Evolutionary conservation across 108 stramenopile species (phyloP), one percentile per base, ranked within the genome.

Genomic region (Cylindrotheca closterium): DNA sequence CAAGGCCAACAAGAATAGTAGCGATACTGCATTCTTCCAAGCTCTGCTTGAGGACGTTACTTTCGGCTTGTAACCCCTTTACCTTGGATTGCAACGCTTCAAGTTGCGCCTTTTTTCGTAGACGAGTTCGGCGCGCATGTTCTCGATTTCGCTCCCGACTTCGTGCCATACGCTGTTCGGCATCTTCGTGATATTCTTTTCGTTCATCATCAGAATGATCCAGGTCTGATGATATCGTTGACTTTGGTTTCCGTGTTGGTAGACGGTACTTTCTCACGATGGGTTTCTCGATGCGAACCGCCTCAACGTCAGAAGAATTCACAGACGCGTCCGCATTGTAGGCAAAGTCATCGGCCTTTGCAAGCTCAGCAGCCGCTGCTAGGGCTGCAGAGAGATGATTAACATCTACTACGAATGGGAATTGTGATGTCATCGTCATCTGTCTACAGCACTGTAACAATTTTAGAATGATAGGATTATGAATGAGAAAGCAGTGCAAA

Each of bases 101-200:
- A 50, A 96, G 67, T 61, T 93, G 93, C 33, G 77, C 84, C 80
- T 96, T 96, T 78, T 96, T 96, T 34, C 96, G 77, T 32, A 90
- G 67, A 30, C 96, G 63, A 0, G 96, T 96, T 47, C 85, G 77
- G 28, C 93, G 85, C 15, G 96, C 96, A 61, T 96, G 96, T 64
- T 95, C 91, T 28, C 92, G 91, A 70, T 96, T 96, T 25, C 96
- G 85, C 65, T 96, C 96, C 17, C 96, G 76, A 60, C 84, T 87
- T 28, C 84, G 76, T 51, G 75, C 75, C 21, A 80, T 50, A 33
- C 83, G 78, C 5, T 75, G 63, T 24, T 78, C 80, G 24, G 73
- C 68, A 54, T 82, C 72, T 28, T 71, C 63, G n/a, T 60, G 58
- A 12, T 33, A 19, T 10, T 74, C 65, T 46, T 71, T 69, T 21